Evolutionary conservation across 495 filamentous ascomycete genomes (phyloP), one percentile per base, ranked within the genome.

Genomic region (Penicillium bovifimosum): DNA sequence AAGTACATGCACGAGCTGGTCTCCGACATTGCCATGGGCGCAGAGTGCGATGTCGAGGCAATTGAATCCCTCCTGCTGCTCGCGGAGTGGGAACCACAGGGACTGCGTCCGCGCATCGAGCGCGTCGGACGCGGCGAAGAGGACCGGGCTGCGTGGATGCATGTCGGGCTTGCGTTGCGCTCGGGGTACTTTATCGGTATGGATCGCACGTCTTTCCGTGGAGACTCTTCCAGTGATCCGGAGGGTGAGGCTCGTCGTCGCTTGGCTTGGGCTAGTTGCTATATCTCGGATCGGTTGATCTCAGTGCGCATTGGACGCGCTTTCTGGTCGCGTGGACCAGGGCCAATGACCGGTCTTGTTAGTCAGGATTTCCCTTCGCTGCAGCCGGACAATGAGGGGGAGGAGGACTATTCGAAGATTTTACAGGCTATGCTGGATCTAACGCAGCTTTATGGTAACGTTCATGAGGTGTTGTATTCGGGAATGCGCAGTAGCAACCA

Each of bases 81-180:
- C 11, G 82, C 82, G 1, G 82, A 86, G 58, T 85, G 81, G 81
- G 81, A 81, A 33, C 82, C 82, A 0, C 82, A 85, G 32, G 77
- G 78, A 5, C 69, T 79, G 5, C 71, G 78, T 13, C 71, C 68
- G 38, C 76, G 54, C 13, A 66, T 75, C 20, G 77, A 80, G 52
- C 69, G 76, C 14, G 80, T 85, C 11, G 83, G 83, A 0, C 73
- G 79, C 27, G 83, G 82, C 9, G 80, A 85, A 63, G 83, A 86
- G 62, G 83, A 86, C 55, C 74, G 81, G 36, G 80, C 81, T 29
- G 79, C 80, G 3, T 86, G 83, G 83, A 85, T 85, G 82, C 82
- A 85, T 61, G 80, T 84, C 9, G 83, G 83, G 5, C 74, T 80
- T 5, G 83, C 83, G 1, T 56, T 86, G 9, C 74, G 83, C 34